Evolutionary conservation across 257 asterid genomes (phyloP).

Genomic region (Gentiana macrophylla): DNA sequence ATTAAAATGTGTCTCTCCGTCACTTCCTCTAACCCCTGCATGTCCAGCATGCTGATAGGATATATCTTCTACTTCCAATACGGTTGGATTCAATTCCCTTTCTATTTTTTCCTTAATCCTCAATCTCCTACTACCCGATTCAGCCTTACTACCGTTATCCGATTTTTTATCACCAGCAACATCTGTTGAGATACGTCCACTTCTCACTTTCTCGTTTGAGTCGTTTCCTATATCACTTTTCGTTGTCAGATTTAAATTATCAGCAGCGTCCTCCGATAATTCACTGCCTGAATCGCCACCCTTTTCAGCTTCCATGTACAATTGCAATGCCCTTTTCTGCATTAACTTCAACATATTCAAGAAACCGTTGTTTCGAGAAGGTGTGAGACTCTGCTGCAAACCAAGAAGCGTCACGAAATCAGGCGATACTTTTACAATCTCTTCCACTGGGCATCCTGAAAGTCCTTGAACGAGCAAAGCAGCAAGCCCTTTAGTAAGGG

Average conservation of each 20-base stretch:
- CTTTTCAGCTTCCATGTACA: conserved; percentile 47
- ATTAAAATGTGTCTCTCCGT: conserved; percentile 84
- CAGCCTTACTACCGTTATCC: conserved; percentile 18
- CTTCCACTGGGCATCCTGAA: conserved; percentile 56
- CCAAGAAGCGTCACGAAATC: conserved; percentile 71
- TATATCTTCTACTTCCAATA: conserved; percentile 59
- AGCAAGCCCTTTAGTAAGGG: conserved; percentile 75
- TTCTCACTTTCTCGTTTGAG: conserved; percentile 6
- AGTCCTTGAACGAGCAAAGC: conserved; percentile 84
- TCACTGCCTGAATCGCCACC: conserved; percentile 13
- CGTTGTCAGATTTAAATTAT: conserved; percentile 13
- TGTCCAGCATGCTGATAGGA: conserved; percentile 89
- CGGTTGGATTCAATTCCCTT: conserved; percentile 42
- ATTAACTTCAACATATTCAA: conserved; percentile 85
- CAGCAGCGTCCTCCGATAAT: conserved; percentile 9
- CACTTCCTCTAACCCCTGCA: conserved; percentile 58
- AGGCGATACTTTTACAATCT: conserved; percentile 61
- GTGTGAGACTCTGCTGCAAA: conserved; percentile 62
- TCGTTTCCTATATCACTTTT: conserved; percentile 13
- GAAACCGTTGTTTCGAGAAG: conserved; percentile 78
- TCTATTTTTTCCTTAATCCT: conserved; percentile 49
- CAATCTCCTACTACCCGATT: conserved; percentile 48
- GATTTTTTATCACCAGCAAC: conserved; percentile 5
- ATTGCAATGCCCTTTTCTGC: conserved; percentile 70
- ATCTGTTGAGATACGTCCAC: conserved; percentile 15